These are phyloP conservation scores for Apiotrichum siamense DNA, from an alignment of 1,284 basidiomycete species.

Conservation along the genomic window DNA sequence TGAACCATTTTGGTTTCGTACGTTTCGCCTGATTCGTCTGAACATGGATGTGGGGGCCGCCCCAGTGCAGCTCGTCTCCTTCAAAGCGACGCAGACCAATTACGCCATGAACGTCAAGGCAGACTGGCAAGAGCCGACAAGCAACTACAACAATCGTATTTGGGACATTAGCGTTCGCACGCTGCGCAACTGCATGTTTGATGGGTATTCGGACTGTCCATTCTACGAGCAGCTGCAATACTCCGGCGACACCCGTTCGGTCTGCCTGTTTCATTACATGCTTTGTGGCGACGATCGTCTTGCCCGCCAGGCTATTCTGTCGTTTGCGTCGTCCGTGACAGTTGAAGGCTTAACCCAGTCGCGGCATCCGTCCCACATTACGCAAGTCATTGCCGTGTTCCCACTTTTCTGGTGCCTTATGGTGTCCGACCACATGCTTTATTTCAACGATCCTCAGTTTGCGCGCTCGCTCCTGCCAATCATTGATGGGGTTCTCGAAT, in stretches of 20 bases:
- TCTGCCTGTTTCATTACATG: slow-evolving; percentile 28
- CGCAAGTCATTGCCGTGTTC: slow-evolving; percentile 30
- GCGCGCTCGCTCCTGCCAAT: slow-evolving; percentile 16
- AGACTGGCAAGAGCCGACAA: slow-evolving; percentile 14
- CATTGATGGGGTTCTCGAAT: slow-evolving; percentile 26
- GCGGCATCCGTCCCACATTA: slow-evolving; percentile 25
- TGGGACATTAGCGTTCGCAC: slow-evolving; percentile 28
- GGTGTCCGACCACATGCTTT: slow-evolving; percentile 24
- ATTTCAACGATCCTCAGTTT: slow-evolving; percentile 20
- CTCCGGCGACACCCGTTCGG: slow-evolving; percentile 26
- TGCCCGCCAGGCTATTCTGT: slow-evolving; percentile 23
- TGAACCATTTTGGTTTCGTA: slow-evolving; percentile 35
- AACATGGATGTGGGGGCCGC: slow-evolving; percentile 3
- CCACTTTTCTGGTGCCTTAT: slow-evolving; percentile 25
- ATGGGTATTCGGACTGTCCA: slow-evolving; percentile 32
- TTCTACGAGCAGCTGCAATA: slow-evolving; percentile 35
- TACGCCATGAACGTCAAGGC: slow-evolving; percentile 26
- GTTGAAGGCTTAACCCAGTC: slow-evolving; percentile 28
- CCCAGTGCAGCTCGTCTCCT: slow-evolving; percentile 10
- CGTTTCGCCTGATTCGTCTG: slow-evolving; percentile 22
- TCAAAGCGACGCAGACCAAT: slow-evolving; percentile 24
- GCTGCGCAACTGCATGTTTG: slow-evolving; percentile 32
- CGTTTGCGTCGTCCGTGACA: slow-evolving; percentile 24
- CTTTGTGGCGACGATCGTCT: slow-evolving; percentile 29
- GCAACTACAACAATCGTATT: slow-evolving; percentile 17